Evolutionary conservation across 2,329 filamentous ascomycete genomes (phyloP).

Genomic region (Aschersonia sp.): DNA sequence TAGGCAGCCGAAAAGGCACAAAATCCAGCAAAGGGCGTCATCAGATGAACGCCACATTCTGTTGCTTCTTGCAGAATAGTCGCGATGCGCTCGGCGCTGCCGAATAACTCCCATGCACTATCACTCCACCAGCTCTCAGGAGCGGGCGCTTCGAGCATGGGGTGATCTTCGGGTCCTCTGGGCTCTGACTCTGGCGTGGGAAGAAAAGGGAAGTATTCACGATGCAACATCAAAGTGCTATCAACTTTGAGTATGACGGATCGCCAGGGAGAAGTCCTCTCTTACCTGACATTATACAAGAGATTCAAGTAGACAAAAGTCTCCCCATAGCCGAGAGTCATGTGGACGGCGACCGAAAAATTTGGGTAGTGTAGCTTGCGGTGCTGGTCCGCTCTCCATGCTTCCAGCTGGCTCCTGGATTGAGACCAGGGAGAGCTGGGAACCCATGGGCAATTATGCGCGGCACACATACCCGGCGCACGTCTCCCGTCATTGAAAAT

Average conservation of each 20-base stretch:
- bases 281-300: constrained; percentile 26
- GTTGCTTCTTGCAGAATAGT: too few species aligned
- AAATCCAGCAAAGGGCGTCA: too few species aligned
- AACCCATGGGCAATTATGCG: constrained; percentile 25
- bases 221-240: too few species aligned
- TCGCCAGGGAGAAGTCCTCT: constrained; percentile 13
- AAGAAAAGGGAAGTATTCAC: too few species aligned
- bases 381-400: constrained; percentile 21
- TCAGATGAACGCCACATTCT: too few species aligned
- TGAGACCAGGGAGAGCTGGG: constrained; percentile 18
- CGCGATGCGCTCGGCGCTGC: too few species aligned
- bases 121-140: too few species aligned
- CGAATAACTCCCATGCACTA: too few species aligned
- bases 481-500: constrained; percentile 26
- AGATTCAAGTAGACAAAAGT: constrained; percentile 27
- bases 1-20: too few species aligned
- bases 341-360: constrained; percentile 21
- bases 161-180: too few species aligned
- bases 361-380: constrained; percentile 20
- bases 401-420: constrained; percentile 13
- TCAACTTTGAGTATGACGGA: constrained; percentile 9
- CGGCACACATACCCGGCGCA: constrained; percentile 21
- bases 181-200: too few species aligned
- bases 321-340: constrained; percentile 23
- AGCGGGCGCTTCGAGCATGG: too few species aligned